Evolutionary conservation across 1,284 basidiomycete genomes (phyloP), one percentile per base, ranked within the genome.

Genomic region (Ceratorhiza oryzae-sativae): DNA sequence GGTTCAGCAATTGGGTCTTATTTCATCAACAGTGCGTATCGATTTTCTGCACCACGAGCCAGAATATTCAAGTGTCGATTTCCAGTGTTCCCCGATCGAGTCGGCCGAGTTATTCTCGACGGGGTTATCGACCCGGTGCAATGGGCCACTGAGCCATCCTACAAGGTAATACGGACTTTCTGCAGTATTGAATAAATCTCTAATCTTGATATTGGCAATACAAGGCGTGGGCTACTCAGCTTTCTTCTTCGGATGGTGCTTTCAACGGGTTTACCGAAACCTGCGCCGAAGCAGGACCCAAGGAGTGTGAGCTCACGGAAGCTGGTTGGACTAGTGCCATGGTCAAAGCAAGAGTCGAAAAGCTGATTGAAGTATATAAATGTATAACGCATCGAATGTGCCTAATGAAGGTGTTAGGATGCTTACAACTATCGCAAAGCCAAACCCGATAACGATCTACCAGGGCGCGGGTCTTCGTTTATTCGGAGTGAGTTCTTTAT

Each of bases 1-100:
- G 75, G 75, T 20, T 73, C 74, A 1, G 45, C 75, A 1, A 56
- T 76, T 12, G 73, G 73, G 2, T 34, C 6, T 20, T 72, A 72
- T 27, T 56, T 74, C 18, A 42, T 63, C 15, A 74, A 74, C 34
- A 74, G 73, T 60, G 23, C 12, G 59, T 46, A 2, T 53, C 15
- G 15, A 13, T 1, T n/a, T 27, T 32, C 27, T 15, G n/a, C 15
- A n/a, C 48, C 13, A 5, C 23, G 2, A 20, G n/a, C n/a, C n/a
- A 27, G 6, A 36, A 32, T 46, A 2, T 23, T 32, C 25, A 3
- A n/a, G 3, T 30, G 9, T 32, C 1, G 1, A 27, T 18, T 3
- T 41, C 9, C 15, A 63, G 61, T 48, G 42, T 63, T 48, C 61
- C 61, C 61, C 4, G 32, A 63, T 6, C 68, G 68, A 9, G 68